Base-by-base conservation (phyloP, 2,329 filamentous ascomycete species). In the Fusarium subglutinans region DNA sequence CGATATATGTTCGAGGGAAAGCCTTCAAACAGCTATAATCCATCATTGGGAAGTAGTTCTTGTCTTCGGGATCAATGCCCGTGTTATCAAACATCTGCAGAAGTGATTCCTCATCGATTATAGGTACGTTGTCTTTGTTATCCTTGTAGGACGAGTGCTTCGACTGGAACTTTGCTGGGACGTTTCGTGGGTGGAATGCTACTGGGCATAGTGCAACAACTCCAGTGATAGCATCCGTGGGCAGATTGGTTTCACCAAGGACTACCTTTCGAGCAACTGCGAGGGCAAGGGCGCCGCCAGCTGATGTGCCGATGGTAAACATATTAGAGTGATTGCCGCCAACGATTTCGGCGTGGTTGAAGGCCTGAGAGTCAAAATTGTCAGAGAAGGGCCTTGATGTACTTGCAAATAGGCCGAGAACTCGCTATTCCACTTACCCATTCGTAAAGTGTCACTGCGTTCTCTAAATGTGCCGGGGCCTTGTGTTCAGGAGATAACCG, bases 61-160 rank as follows among this genome's bases (percentile, higher is more conserved):
- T 26, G 10, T 38, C n/a, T 1, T 7, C n/a, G 4, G 14, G 33
- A 2, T 40, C n/a, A 2, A 54, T 40, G 3, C 4, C 51, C 0
- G 51, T 5, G 24, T 28, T 40, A 2, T 18, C 35, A 0, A 54
- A 54, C 51, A 40, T 54, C 35, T 54, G 51, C 1, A 54, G 8
- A 12, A 54, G 14, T 3, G 51, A 38, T 28, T 26, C 14, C 20
- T 54, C 10, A 28, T 54, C 33, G 9, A 54, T 14, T 22, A 54
- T 22, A 2, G 51, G 51, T 5, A 54, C 51, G 6, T 40, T 40
- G 0, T 38, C 24, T 22, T 26, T 38, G 24, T 54, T 38, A 7
- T 54, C 35, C 20, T 28, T 2, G 8, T 54, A 40, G 10, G 51
- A 54, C 20, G 14, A 17, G 14, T 54, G 51, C 1, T n/a, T 38